Evolutionary conservation across 805 yeast species (phyloP).

Genomic region (Millerozyma miso): DNA sequence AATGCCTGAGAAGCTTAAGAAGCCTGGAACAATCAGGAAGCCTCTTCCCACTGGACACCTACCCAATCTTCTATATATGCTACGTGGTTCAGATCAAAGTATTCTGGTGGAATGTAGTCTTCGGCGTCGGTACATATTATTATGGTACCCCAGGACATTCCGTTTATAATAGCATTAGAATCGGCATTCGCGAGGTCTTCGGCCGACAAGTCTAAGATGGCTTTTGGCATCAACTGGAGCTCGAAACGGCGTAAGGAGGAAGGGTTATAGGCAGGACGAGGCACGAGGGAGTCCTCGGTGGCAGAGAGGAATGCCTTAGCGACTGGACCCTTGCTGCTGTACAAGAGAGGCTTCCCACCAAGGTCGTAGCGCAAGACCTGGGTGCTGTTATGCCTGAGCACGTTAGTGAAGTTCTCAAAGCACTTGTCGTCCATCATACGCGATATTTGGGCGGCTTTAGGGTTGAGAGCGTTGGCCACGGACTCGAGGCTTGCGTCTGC

Average conservation of each 20-base stretch:
- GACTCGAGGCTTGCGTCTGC: conserved; percentile 6
- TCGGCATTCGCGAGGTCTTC: conserved; percentile 15
- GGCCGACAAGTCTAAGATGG: conserved; percentile 76
- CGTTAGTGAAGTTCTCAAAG: conserved; percentile 74
- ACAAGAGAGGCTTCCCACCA: conserved; percentile 74
- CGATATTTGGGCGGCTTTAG: conserved; percentile 22
- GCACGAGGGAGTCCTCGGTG: conserved; percentile 31
- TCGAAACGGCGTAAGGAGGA: conserved; percentile 65
- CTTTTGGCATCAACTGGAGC: conserved; percentile 90
- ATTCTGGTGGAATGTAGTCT: conserved; percentile 50
- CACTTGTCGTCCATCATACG: conserved; percentile 62
- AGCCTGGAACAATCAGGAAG: conserved; percentile 14
- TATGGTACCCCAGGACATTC: conserved; percentile 98
- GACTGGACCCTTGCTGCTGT: conserved; percentile 57
- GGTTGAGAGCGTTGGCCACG: conserved; percentile 11
- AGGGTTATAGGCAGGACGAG: conserved; percentile 61
- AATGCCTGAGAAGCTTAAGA: too few relatives aligned
- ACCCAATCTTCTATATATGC: conserved; percentile 79
- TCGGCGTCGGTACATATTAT: conserved; percentile 72
- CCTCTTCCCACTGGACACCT: conserved; percentile 82
- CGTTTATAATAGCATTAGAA: conserved; percentile 48
- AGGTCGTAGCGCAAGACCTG: conserved; percentile 85
- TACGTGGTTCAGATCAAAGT: conserved; percentile 58
- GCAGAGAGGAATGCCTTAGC: conserved; percentile 29
- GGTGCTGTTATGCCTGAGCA: conserved; percentile 74